Evolutionary conservation across 257 asterid genomes (phyloP).

Genomic region (Solanum rostratum): DNA sequence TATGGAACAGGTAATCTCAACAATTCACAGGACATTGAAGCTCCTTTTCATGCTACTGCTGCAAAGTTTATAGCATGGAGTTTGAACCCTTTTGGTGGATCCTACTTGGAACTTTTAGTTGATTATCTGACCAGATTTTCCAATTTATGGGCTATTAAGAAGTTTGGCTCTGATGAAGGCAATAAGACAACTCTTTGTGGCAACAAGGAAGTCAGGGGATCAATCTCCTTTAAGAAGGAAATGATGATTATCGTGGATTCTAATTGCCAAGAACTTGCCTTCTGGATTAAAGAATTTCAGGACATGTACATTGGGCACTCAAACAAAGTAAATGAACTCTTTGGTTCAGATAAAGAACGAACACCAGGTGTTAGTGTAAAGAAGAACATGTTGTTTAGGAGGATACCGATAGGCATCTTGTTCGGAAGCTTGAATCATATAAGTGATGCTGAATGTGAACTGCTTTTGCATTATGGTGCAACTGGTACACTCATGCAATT

Average conservation of each 20-base stretch:
- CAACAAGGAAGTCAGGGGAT: conserved; percentile 18
- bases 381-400: conserved; percentile 35
- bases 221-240: conserved; percentile 15
- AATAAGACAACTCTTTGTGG: conserved; percentile 9
- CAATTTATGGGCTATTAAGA: conserved; percentile 27
- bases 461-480: conserved; percentile 64
- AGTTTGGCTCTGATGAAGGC: conserved; percentile 13
- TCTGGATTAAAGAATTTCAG: conserved; percentile 51
- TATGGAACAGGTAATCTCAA: conserved; percentile 8
- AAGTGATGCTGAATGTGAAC: conserved; percentile 33
- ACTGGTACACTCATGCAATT: conserved; percentile 31
- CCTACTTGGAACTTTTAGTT: conserved; percentile 22
- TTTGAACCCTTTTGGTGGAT: conserved; percentile 38
- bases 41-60: conserved; percentile 30
- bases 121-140: conserved; percentile 39
- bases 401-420: conserved; percentile 54
- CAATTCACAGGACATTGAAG: conserved; percentile 10
- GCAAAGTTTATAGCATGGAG: conserved; percentile 68
- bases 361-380: conserved; percentile 11
- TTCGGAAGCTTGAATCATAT: conserved; percentile 27
- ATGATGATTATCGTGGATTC: conserved; percentile 4
- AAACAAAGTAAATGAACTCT: conserved; percentile 1
- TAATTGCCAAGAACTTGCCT: conserved; percentile 18
- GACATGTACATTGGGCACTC: conserved; percentile 17
- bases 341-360: conserved; percentile 11